Evolutionary conservation across 495 filamentous ascomycete species (phyloP), one percentile per base, ranked within the genome.

Genomic region (Trichoderma virens): DNA sequence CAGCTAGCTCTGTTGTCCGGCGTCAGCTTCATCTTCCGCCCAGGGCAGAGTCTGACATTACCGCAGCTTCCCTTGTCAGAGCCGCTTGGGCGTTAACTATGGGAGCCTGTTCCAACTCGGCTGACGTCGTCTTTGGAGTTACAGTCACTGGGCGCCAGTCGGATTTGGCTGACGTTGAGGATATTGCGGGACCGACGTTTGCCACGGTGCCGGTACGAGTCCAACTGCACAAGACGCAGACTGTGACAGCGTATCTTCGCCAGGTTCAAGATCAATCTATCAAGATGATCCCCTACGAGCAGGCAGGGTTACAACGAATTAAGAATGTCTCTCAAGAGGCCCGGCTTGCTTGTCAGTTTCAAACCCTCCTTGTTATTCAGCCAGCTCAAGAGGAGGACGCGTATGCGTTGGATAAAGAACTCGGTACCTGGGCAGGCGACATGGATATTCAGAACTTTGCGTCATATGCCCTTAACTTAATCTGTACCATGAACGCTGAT

Each of bases 181-280:
- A 71, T 6, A 75, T 83, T 16, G 68, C 74, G 13, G 82, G 80
- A 1, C 76, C 84, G 11, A 74, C 70, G 81, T 81, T 87, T 61
- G 77, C 84, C 16, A 86, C 85, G 0, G 71, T 86, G 0, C 85
- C 85, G 5, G 67, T 83, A 23, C 78, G 84, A 0, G 69, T 85
- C 4, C 65, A 30, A 8, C 16, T 67, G 23, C 2, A 38, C n/a
- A 35, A 34, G 27, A 32, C 35, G 4, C 9, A 64, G 16, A 61
- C 62, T 3, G 54, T 67, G 11, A 28, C 16, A 6, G 61, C 30
- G 11, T 39, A 39, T 34, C 38, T 67, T 3, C 45, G 35, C 18
- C 11, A 38, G 59, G 51, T 78, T 5, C 75, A 80, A 59, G 28
- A 67, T 5, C 70, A 76, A 59, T 64, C 64, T 4, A 65, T 69